These are phyloP conservation scores for Arxiozyma slooffiae DNA, from an alignment of 1,139 yeast species.

Conservation along the genomic window DNA sequence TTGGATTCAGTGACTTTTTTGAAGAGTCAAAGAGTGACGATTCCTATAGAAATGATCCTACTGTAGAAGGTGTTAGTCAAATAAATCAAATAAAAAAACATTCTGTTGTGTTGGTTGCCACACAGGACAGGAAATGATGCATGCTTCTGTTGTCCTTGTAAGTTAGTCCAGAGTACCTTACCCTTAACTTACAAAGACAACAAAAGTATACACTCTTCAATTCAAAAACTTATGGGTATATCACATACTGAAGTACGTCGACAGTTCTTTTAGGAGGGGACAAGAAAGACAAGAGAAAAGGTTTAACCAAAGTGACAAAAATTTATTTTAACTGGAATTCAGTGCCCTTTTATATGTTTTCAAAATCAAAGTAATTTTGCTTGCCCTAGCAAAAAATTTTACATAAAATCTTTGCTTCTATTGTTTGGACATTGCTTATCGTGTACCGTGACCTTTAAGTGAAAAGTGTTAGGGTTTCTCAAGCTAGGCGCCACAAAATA, in stretches of 20 bases:
- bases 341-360: slow-evolving; percentile 5
- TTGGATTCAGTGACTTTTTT: slow-evolving; percentile 99
- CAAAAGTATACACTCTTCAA: background rate
- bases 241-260: slow-evolving; percentile 69
- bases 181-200: slow-evolving; percentile 12
- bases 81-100: slow-evolving; percentile 4
- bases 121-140: background rate
- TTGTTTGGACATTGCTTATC: background rate
- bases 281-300: slow-evolving; percentile 23
- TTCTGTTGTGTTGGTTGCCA: slow-evolving; percentile 1
- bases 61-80: slow-evolving; percentile 40
- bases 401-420: background rate
- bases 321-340: background rate
- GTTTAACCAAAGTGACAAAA: background rate
- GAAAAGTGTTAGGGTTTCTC: background rate
- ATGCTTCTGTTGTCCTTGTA: background rate
- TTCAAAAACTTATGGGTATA: slow-evolving; percentile 14
- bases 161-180: background rate
- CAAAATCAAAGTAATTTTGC: background rate
- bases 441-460: background rate
- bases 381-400: background rate
- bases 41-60: slow-evolving; percentile 99
- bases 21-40: slow-evolving; percentile 99
- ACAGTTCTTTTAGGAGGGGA: slow-evolving; percentile 40
- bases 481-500: background rate